phyloP scores from a whole-genome alignment of 2,329 filamentous ascomycete genomes.

The Karstenula rhodostoma region DNA sequence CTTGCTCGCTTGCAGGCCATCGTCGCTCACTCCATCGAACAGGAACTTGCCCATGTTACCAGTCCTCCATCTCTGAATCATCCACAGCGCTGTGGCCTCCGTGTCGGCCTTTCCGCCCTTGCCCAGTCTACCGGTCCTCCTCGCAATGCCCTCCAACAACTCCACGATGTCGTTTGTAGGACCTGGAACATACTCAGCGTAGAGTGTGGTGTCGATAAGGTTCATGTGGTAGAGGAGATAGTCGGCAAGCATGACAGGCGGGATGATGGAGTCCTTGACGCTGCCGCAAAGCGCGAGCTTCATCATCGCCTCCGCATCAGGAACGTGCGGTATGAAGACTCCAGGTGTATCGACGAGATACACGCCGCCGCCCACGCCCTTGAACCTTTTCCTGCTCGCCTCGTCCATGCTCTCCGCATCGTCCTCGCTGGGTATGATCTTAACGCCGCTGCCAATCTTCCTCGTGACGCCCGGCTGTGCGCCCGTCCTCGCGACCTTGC shows the following conservation, averaged over 20 bases:
- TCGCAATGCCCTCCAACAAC: conserved; percentile 75
- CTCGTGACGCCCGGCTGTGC: conserved; percentile 89
- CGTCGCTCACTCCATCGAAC: conserved; percentile 76
- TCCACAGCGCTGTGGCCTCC: conserved; percentile 78
- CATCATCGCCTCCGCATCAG: conserved; percentile 86
- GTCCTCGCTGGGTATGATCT: conserved; percentile 68
- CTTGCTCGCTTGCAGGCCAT: conserved; percentile 63
- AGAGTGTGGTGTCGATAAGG: conserved; percentile 66
- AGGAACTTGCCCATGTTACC: conserved; percentile 80
- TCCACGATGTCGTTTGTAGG: conserved; percentile 87
- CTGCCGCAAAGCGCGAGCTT: conserved; percentile 92
- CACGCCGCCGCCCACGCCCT: conserved; percentile 63
- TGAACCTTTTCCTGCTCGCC: conserved; percentile 33
- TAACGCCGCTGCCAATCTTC: conserved; percentile 82
- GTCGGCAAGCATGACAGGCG: conserved; percentile 80
- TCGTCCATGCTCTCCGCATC: conserved; percentile 46
- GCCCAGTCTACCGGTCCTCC: conserved; percentile 76
- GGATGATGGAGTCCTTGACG: conserved; percentile 88
- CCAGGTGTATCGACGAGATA: conserved; percentile 93
- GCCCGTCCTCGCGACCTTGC: conserved; percentile 82
- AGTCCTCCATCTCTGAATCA: conserved; percentile 82
- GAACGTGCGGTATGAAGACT: conserved; percentile 92
- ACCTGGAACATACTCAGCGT: conserved; percentile 69
- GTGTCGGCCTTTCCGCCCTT: conserved; percentile 75
- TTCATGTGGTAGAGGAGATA: conserved; percentile 91